phyloP scores from a whole-genome alignment of 148 eudicot genomes.

The Linanthus parryae region DNA sequence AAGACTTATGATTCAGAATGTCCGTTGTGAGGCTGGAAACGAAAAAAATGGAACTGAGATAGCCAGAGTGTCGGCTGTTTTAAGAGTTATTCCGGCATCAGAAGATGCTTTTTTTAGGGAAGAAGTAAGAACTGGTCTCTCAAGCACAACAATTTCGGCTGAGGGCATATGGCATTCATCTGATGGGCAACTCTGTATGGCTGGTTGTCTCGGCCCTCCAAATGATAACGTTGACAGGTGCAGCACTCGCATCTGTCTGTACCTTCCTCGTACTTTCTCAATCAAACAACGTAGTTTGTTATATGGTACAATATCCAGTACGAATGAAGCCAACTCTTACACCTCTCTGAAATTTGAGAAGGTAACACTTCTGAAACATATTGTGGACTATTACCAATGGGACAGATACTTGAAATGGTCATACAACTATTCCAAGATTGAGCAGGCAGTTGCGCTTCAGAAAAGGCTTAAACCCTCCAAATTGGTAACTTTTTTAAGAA shows the following conservation, averaged over 20 bases:
- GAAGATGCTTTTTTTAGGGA: neutral
- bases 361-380: neutral
- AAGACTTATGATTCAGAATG: neutral
- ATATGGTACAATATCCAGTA: neutral
- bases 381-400: neutral
- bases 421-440: constrained; percentile 4
- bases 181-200: constrained; percentile 6
- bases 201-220: too few species aligned
- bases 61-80: constrained; percentile 4
- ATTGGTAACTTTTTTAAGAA: neutral
- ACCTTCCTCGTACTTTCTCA: neutral
- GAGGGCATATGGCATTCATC: constrained; percentile 3
- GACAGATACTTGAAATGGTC: neutral
- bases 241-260: neutral
- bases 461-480: neutral
- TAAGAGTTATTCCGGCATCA: neutral
- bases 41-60: neutral
- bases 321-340: neutral
- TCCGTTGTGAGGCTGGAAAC: neutral
- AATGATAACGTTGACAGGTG: neutral
- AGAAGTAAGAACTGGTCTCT: constrained; percentile 1
- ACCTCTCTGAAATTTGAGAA: neutral
- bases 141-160: neutral
- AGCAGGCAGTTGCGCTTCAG: neutral
- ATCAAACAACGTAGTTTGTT: neutral